These are phyloP conservation scores for Lithospermum erythrorhizon DNA, from an alignment of 257 asterid species.

Conservation along the genomic window DNA sequence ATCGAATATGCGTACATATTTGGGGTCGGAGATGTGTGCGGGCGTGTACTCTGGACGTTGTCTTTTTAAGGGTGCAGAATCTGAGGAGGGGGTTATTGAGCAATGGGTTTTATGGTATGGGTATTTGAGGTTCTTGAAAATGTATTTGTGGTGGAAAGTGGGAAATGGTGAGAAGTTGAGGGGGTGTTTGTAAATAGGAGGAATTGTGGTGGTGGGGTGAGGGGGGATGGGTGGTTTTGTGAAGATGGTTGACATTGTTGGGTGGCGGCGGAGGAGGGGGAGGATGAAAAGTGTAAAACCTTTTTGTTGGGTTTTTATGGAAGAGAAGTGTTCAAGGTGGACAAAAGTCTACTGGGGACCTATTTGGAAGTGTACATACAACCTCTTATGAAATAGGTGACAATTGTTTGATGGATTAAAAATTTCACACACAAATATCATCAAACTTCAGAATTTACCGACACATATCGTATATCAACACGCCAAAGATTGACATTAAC, in stretches of 20 bases:
- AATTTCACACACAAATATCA: too few relatives aligned
- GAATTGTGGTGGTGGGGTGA: slow-evolving; percentile 3
- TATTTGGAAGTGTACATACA: too few relatives aligned
- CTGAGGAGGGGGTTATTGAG: too few relatives aligned
- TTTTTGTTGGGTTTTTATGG: neutral
- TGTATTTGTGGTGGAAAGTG: neutral
- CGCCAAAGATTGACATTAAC: too few relatives aligned
- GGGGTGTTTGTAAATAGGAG: neutral
- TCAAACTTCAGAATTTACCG: too few relatives aligned
- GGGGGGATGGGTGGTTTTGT: neutral
- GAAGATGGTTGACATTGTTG: slow-evolving; percentile 8
- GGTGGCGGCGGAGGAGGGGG: slow-evolving; percentile 2
- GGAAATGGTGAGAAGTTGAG: neutral
- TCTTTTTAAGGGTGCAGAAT: slow-evolving; percentile 7
- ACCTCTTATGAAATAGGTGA: too few relatives aligned
- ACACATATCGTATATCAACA: too few relatives aligned
- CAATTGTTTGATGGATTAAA: too few relatives aligned
- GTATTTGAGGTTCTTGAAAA: slow-evolving; percentile 1
- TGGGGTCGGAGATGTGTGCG: slow-evolving; percentile 65
- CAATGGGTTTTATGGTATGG: neutral
- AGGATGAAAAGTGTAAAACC: neutral
- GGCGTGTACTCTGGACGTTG: slow-evolving; percentile 64
- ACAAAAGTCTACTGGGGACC: too few relatives aligned
- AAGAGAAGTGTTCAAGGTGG: neutral
- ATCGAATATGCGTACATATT: slow-evolving; percentile 79